phyloP scores from a whole-genome alignment of 2,329 filamentous ascomycete species.

The Aspergillus caelatus region DNA sequence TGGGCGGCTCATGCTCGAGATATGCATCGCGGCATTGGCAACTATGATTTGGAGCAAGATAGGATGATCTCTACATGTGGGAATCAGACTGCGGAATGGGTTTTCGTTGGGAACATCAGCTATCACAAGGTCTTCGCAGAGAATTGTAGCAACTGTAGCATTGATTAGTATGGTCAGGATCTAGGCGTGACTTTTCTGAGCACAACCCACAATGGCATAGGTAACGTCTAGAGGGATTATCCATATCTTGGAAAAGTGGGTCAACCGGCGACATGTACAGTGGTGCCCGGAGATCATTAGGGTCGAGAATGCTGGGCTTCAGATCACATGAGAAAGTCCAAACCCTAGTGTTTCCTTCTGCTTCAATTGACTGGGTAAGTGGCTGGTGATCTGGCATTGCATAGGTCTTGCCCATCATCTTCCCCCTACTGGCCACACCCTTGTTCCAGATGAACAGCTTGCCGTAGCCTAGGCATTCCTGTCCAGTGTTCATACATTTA shows the following conservation, averaged over 20 bases:
- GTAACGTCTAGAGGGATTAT: background rate
- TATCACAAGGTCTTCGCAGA: background rate
- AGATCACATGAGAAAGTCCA: background rate
- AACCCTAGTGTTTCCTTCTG: background rate
- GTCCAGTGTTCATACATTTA: constrained; percentile 4
- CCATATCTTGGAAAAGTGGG: background rate
- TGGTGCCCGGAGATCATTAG: background rate
- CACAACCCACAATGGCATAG: background rate
- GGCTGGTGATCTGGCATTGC: background rate
- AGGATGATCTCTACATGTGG: background rate
- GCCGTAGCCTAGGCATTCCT: constrained; percentile 18
- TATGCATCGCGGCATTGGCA: constrained; percentile 1
- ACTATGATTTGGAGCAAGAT: constrained; percentile 1
- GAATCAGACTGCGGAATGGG: background rate
- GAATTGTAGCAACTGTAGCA: background rate
- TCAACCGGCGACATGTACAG: background rate
- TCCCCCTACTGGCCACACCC: constrained; percentile 17
- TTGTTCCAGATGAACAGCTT: constrained; percentile 16
- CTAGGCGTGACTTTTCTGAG: background rate
- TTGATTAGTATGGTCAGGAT: background rate
- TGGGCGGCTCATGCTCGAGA: background rate
- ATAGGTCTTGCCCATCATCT: constrained; percentile 19
- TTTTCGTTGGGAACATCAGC: background rate
- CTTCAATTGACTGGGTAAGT: background rate
- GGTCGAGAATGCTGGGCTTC: background rate